Conservation (phyloP, 352 stramenopile species). For the Phytophthora kernoviae region DNA sequence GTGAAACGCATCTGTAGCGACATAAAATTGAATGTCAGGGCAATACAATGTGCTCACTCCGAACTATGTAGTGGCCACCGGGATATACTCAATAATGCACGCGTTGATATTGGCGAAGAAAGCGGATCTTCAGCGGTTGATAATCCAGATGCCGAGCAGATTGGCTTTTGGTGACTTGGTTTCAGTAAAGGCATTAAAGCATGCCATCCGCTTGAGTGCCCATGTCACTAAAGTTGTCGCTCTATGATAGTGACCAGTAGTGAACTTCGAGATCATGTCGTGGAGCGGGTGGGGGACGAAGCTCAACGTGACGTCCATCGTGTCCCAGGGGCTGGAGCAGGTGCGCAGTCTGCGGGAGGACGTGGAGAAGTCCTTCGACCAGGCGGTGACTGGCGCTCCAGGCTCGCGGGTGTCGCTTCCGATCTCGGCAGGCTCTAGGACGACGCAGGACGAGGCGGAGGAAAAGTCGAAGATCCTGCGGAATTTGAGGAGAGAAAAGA, state of each 20-base stretch:
- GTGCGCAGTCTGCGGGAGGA: conserved; percentile 84
- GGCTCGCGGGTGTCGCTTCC: conserved; percentile 17
- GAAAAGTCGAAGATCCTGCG: background rate
- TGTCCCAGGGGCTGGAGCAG: conserved; percentile 84
- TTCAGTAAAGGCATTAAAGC: too few species aligned
- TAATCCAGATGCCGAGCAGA: too few species aligned
- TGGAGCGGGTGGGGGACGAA: conserved; percentile 73
- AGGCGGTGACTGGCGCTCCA: conserved; percentile 58
- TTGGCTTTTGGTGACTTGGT: background rate
- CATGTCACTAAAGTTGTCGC: background rate
- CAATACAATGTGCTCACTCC: too few species aligned
- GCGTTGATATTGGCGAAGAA: too few species aligned
- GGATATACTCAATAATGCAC: too few species aligned
- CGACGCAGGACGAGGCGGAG: background rate
- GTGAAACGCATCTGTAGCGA: background rate
- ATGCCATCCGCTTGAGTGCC: background rate
- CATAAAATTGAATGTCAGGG: too few species aligned
- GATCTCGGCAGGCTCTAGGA: conserved; percentile 21
- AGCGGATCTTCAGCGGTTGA: too few species aligned
- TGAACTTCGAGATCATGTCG: conserved; percentile 8
- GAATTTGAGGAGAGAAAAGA: conserved; percentile 14
- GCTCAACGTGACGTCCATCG: conserved; percentile 84
- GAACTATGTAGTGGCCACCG: too few species aligned
- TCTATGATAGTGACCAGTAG: background rate
- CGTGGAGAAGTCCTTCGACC: conserved; percentile 89